Conservation (phyloP, 2,329 filamentous ascomycete genomes). For the Hirsutella thompsonii region DNA sequence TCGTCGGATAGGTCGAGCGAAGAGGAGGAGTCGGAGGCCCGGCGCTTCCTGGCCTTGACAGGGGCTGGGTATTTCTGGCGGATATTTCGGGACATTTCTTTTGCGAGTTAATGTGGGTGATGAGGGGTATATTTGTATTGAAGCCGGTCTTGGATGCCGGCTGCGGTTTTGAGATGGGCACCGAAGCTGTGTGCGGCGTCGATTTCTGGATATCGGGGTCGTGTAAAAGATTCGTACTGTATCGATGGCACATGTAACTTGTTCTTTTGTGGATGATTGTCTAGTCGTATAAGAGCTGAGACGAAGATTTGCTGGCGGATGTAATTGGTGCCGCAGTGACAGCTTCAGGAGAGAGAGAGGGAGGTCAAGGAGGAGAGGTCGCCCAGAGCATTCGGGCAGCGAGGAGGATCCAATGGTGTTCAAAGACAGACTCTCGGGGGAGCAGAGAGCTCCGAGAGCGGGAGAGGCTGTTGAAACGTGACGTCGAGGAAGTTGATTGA, state of each 20-base stretch:
- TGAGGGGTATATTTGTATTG: neutral
- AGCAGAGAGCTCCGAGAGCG: slow-evolving; percentile 25
- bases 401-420: slow-evolving; percentile 18
- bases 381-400: slow-evolving; percentile 16
- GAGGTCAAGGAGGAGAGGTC: slow-evolving; percentile 9
- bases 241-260: too few species aligned
- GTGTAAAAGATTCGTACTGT: too few species aligned
- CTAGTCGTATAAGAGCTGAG: too few species aligned
- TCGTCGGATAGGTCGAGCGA: slow-evolving; percentile 51
- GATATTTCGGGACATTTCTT: slow-evolving; percentile 39
- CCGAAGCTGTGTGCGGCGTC: neutral
- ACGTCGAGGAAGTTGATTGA: slow-evolving; percentile 40
- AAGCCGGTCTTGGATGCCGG: neutral
- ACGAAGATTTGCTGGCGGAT: neutral
- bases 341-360: slow-evolving; percentile 4
- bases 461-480: slow-evolving; percentile 50
- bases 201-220: too few species aligned
- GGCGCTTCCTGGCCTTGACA: slow-evolving; percentile 31
- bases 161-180: neutral
- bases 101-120: neutral
- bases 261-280: too few species aligned
- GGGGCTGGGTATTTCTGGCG: slow-evolving; percentile 32
- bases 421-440: slow-evolving; percentile 24
- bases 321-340: neutral
- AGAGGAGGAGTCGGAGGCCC: slow-evolving; percentile 38